Evolutionary conservation across 768 basidiomycete genomes (phyloP), one percentile per base, ranked within the genome.

Genomic region (Chalciporus sphaerocephalus): DNA sequence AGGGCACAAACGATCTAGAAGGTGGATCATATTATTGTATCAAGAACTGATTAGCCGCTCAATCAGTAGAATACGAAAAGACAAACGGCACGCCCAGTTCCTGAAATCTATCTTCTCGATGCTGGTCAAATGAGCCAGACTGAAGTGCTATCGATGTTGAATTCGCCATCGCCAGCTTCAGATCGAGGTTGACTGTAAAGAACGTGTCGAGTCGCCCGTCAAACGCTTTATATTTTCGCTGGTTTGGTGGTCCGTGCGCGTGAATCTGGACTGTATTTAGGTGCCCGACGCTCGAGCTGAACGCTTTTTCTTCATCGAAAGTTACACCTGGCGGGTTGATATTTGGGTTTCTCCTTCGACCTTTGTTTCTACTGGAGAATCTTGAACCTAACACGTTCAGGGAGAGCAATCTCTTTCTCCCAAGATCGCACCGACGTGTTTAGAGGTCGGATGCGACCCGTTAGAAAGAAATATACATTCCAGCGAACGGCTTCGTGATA

Each of bases 41-140:
- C 79, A 75, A 69, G 70, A 74, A 69, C 82, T 83, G 83, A 86
- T 86, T 85, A 78, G 74, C 81, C 83, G 72, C 72, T 60, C 67
- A 59, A 72, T 71, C 80, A 66, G 65, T 76, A 53, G 58, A 50
- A 55, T 37, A 21, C 23, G n/a, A 58, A 48, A 58, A 58, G 74
- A 75, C 62, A 69, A 74, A 78, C 74, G 79, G 75, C 81, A 85
- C 83, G 83, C 83, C 83, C 83, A 85, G 82, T 67, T 70, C 69
- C 57, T 73, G 78, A 48, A 32, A 21, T 72, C 55, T 41, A 50
- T 81, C 72, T 82, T 57, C 80, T 79, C 80, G 72, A 66, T 61
- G 50, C 49, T 63, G 61, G 51, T 48, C 38, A 22, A 32, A n/a
- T n/a, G 47, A 23, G 38, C 50, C 52, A 42, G 33, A 27, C 22